These are phyloP conservation scores for Verticillium nubilum DNA, from an alignment of 2,329 filamentous ascomycete species.

Conservation along the genomic window DNA sequence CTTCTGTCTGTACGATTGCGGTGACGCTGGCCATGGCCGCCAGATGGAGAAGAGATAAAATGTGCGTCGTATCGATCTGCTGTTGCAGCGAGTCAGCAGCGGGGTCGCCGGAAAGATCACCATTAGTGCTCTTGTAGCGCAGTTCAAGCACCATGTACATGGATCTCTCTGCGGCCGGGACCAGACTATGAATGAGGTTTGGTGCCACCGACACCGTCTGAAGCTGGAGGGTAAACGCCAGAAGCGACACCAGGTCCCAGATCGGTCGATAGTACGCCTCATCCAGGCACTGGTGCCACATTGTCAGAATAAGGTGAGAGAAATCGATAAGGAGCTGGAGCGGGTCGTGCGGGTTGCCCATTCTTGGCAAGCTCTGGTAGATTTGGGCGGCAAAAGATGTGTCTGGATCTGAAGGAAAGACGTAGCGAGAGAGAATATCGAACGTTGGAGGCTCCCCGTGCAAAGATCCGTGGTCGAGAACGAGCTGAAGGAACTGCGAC, in stretches of 20 bases:
- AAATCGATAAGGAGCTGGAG: slow-evolving; percentile 59
- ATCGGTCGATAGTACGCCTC: slow-evolving; percentile 61
- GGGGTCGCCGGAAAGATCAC: slow-evolving; percentile 34
- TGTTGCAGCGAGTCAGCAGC: slow-evolving; percentile 29
- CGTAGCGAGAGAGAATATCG: slow-evolving; percentile 59
- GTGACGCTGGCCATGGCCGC: slow-evolving; percentile 56
- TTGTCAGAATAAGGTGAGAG: slow-evolving; percentile 53
- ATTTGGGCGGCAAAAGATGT: slow-evolving; percentile 62
- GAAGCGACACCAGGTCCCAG: slow-evolving; percentile 57
- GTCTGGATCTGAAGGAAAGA: slow-evolving; percentile 57
- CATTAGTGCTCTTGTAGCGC: slow-evolving; percentile 42
- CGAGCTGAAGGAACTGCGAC: slow-evolving; percentile 51
- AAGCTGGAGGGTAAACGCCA: slow-evolving; percentile 58
- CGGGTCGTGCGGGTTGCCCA: slow-evolving; percentile 43
- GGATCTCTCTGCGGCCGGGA: slow-evolving; percentile 52
- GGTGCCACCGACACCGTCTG: slow-evolving; percentile 55
- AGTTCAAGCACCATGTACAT: slow-evolving; percentile 54
- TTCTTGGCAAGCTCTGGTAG: slow-evolving; percentile 58
- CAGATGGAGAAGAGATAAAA: slow-evolving; percentile 61
- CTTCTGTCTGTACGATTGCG: slow-evolving; percentile 22
- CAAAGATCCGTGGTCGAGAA: slow-evolving; percentile 56
- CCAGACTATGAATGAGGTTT: slow-evolving; percentile 51
- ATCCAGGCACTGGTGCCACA: slow-evolving; percentile 64
- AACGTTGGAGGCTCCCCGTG: slow-evolving; percentile 57
- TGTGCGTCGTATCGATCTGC: slow-evolving; percentile 57